Evolutionary conservation across 139 green algal species (phyloP), one percentile per base, ranked within the genome.

Genomic region (Raphidocelis subcapitata): DNA sequence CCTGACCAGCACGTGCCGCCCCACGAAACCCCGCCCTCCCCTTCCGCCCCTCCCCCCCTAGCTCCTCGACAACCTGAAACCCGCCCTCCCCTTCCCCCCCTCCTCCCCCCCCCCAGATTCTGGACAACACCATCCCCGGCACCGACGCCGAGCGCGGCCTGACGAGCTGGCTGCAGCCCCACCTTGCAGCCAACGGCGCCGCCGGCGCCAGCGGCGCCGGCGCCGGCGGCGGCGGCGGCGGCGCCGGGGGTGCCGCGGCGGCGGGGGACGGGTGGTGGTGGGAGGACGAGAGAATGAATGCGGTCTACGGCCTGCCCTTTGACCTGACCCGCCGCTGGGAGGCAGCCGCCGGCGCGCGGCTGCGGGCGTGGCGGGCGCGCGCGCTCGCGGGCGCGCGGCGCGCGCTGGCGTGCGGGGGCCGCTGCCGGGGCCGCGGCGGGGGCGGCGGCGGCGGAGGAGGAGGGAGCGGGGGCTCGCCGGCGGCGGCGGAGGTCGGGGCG

Each of bases 41-140:
- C 41, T 49, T 8, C 12, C 12, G 41, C 8, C 41, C 41, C 41
- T 49, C 41, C 8, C 41, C 41, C 41, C n/a, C n/a, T n/a, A n/a
- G n/a, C n/a, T n/a, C n/a, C n/a, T n/a, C n/a, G n/a, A n/a, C n/a
- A n/a, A n/a, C n/a, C n/a, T n/a, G n/a, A n/a, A n/a, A 49, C 41
- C 8, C 41, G 12, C 41, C 8, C 12, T 49, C 8, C 41, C 41
- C 41, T 12, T 49, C 41, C 41, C 41, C 41, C 8, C 8, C 41
- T 49, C 8, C 12, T 20, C 41, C 41, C 41, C 41, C 8, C 8
- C 41, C 41, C 12, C 41, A 49, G 41, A 56, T 92, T n/a, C 72
- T 93, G 37, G 88, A 92, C 76, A 87, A 88, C 72, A 86, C 79
- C 10, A 79, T 92, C 21, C 73, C 80, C 0, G 75, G 59, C 21